Evolutionary conservation across 441 rosid species (phyloP).

Genomic region (Viola pubescens): DNA sequence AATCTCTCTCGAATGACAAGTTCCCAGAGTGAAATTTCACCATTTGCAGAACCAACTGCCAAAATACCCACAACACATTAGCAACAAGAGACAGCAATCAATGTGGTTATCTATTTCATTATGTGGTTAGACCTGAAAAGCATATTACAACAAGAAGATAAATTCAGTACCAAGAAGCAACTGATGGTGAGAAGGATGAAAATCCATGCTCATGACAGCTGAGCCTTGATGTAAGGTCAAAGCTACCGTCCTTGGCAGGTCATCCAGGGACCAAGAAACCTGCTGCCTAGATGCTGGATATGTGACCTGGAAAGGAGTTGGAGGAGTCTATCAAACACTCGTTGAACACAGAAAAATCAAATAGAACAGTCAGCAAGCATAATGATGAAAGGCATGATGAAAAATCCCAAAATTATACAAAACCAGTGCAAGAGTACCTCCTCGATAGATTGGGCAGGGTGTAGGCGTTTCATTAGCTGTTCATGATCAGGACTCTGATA

Average conservation of each 20-base stretch:
- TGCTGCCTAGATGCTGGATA: slow-evolving; percentile 54
- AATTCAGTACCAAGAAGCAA: slow-evolving; percentile 64
- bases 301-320: slow-evolving; percentile 44
- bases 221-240: slow-evolving; percentile 67
- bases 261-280: slow-evolving; percentile 59
- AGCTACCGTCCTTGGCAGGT: slow-evolving; percentile 71
- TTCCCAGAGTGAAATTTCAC: slow-evolving; percentile 89
- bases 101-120: slow-evolving; percentile 1
- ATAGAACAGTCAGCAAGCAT: slow-evolving; percentile 4
- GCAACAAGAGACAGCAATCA: slow-evolving; percentile 6
- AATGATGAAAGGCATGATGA: slow-evolving; percentile 15
- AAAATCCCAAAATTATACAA: slow-evolving; percentile 13
- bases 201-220: slow-evolving; percentile 74
- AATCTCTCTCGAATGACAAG: slow-evolving; percentile 49
- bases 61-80: slow-evolving; percentile 25
- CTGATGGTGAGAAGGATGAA: slow-evolving; percentile 59
- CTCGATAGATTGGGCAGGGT: slow-evolving; percentile 61
- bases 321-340: slow-evolving; percentile 10
- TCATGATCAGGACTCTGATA: slow-evolving; percentile 75
- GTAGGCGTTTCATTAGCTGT: slow-evolving; percentile 63
- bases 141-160: background rate
- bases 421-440: slow-evolving; percentile 40
- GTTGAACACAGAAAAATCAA: slow-evolving; percentile 5
- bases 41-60: slow-evolving; percentile 73
- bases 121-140: background rate